These are phyloP conservation scores for Sarocladium brachiariae DNA, from an alignment of 2,329 filamentous ascomycete species.

Conservation along the genomic window DNA sequence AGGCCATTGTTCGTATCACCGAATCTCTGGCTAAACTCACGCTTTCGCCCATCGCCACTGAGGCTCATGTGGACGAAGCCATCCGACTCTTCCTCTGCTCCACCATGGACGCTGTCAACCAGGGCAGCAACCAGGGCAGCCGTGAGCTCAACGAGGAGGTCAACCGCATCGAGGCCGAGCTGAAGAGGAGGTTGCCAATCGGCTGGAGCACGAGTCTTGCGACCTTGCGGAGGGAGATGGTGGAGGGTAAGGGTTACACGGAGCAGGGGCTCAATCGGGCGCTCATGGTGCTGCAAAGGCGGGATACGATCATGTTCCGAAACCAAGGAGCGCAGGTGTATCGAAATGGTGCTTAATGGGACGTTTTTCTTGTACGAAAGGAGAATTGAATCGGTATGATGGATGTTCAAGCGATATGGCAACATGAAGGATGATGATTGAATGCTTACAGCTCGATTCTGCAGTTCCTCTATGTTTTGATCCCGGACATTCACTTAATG, in stretches of 20 bases:
- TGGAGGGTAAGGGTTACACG: slow-evolving; percentile 82
- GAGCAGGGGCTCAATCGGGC: slow-evolving; percentile 82
- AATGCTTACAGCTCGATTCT: background rate
- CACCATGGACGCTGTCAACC: slow-evolving; percentile 96
- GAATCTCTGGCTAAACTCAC: slow-evolving; percentile 91
- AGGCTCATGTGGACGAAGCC: slow-evolving; percentile 91
- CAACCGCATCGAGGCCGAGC: slow-evolving; percentile 77
- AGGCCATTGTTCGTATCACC: slow-evolving; percentile 94
- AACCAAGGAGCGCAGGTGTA: slow-evolving; percentile 72
- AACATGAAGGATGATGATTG: background rate
- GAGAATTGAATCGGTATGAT: background rate
- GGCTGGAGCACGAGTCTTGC: slow-evolving; percentile 91
- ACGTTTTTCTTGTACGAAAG: background rate
- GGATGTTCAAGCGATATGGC: slow-evolving; percentile 5
- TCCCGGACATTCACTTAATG: background rate
- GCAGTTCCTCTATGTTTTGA: background rate
- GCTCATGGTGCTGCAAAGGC: slow-evolving; percentile 75
- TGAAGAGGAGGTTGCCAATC: slow-evolving; percentile 80
- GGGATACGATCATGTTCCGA: slow-evolving; percentile 78
- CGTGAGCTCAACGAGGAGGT: slow-evolving; percentile 90
- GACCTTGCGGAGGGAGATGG: slow-evolving; percentile 82
- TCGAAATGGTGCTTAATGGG: slow-evolving; percentile 56
- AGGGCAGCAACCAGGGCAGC: slow-evolving; percentile 75
- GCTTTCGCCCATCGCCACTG: slow-evolving; percentile 77
- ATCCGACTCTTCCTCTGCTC: slow-evolving; percentile 93